Evolutionary conservation across 805 yeast genomes (phyloP), one percentile per base, ranked within the genome.

Genomic region (Candida bentonensis): DNA sequence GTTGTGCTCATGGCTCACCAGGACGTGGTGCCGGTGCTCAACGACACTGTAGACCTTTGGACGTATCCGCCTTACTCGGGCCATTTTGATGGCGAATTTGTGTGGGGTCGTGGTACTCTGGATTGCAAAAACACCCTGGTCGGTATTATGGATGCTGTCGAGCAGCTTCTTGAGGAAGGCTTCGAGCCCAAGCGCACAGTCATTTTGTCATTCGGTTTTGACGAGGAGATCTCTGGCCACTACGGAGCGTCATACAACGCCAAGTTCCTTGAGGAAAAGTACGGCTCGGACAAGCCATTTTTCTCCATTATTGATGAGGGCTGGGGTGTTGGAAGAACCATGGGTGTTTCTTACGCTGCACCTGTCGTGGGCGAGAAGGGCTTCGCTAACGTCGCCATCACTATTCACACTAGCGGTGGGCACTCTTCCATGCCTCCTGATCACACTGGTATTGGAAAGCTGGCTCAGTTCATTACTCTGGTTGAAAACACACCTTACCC

Each of bases 341-440:
- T 71, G 25, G 82, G 73, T 30, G 64, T 69, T 42, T 69, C 68
- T 28, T 66, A 75, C 49, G 74, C 79, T 2, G 62, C 70, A 26
- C 74, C 79, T 3, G 73, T 76, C 9, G 74, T 79, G 13, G 77
- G 76, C 21, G 82, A 79, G 54, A 78, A 77, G 59, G 84, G 84
- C 2, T 70, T 67, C 47, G 57, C 78, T 23, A 78, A 78, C 49
- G 53, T 71, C 2, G 47, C 51, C 20, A 66, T 80, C 40, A 67
- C 69, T 3, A 60, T 82, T 40, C 63, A 63, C 21, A 78, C 83
- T 21, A 74, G 77, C 13, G 94, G 94, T 30, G 94, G 94, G 3
- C 94, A 83, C 57, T 77, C 89, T 0, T 79, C 87, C 3, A 60
- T 71, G 15, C 94, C 94, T 9, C 92, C 89, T 2, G 79, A 74